Conservation (phyloP, 1,284 basidiomycete species). For the Austropuccinia psidii region DNA sequence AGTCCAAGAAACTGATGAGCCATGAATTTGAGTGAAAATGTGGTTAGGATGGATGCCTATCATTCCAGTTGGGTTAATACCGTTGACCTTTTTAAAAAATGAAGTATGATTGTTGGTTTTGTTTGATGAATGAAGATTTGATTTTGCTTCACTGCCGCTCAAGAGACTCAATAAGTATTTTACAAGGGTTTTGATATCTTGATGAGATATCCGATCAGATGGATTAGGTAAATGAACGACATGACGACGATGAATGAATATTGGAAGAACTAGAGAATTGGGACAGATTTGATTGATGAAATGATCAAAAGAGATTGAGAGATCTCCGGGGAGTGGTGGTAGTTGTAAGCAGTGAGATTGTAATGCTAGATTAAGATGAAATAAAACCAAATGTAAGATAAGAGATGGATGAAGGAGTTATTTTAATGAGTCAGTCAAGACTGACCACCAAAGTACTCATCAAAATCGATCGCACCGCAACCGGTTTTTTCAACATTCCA, state of each 20-base stretch:
- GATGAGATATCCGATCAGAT: not conserved
- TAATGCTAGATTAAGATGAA: not conserved
- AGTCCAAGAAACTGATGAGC: conserved; percentile 2
- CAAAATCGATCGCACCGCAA: conserved; percentile 29
- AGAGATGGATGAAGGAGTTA: not conserved
- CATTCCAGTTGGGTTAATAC: not conserved
- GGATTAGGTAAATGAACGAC: conserved; percentile 12
- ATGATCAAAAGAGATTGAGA: not conserved
- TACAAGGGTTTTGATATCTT: conserved; percentile 21
- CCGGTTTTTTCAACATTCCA: conserved; percentile 34
- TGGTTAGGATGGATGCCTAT: not conserved
- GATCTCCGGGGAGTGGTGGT: not conserved
- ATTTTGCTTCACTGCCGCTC: conserved; percentile 19
- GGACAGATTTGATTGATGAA: conserved; percentile 19
- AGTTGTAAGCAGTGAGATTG: conserved; percentile 11
- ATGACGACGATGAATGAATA: conserved; percentile 10
- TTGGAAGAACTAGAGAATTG: not conserved
- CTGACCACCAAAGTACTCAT: conserved; percentile 31
- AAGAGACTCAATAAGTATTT: conserved; percentile 32
- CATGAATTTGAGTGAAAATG: not conserved
- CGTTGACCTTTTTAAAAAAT: conserved; percentile 3
- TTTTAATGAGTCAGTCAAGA: not conserved
- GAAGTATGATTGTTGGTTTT: not conserved
- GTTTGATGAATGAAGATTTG: no score
- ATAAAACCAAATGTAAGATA: not conserved